These are phyloP conservation scores for Sporisorium sorghi DNA, from an alignment of 1,284 basidiomycete species.

Conservation along the genomic window DNA sequence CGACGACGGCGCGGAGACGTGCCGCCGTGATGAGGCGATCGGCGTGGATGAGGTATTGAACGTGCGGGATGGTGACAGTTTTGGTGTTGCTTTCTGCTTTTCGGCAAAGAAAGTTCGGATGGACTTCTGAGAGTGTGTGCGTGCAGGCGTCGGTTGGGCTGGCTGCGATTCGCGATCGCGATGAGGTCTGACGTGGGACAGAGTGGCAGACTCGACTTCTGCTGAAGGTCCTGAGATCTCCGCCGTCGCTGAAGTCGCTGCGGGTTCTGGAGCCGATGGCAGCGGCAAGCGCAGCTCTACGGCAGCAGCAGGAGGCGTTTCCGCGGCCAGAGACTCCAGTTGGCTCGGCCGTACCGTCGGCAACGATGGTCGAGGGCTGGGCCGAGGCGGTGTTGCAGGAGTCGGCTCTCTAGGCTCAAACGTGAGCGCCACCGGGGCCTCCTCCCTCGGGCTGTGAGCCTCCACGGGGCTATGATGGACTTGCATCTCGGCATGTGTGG, in stretches of 20 bases:
- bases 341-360: constrained; percentile 2
- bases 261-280: neutral
- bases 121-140: neutral
- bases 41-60: neutral
- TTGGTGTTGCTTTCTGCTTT: neutral
- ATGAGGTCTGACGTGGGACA: neutral
- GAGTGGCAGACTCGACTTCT: neutral
- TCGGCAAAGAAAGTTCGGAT: neutral
- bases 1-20: neutral
- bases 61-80: neutral
- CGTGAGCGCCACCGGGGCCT: neutral
- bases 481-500: too few relatives aligned
- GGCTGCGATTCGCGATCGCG: neutral
- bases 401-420: neutral
- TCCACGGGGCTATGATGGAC: neutral
- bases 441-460: neutral
- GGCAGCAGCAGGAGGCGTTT: neutral
- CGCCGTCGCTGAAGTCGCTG: too few relatives aligned
- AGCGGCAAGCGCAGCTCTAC: too few relatives aligned
- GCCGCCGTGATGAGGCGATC: neutral
- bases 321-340: neutral
- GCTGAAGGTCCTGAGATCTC: neutral
- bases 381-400: neutral
- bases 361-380: neutral
- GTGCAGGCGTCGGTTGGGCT: neutral